phyloP scores from a whole-genome alignment of 2,329 filamentous ascomycete genomes.

The Neophaeococcomyces mojaviensis region DNA sequence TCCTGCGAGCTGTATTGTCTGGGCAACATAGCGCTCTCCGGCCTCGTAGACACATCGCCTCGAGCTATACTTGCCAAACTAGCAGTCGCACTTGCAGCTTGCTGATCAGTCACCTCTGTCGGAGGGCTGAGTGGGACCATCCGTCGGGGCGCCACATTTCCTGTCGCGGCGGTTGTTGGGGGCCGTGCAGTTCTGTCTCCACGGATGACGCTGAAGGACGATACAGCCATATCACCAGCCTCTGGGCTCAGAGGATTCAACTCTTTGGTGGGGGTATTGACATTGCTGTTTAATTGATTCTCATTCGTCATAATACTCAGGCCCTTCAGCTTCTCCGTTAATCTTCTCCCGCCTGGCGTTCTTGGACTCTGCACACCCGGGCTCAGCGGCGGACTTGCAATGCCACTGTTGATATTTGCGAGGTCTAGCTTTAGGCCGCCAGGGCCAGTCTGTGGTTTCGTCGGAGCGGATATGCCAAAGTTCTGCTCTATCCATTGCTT shows the following conservation, averaged over 20 bases:
- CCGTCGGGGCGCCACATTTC: too few relatives aligned
- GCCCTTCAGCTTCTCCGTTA: slow-evolving; percentile 73
- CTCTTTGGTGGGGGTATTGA: slow-evolving; percentile 24
- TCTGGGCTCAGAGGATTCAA: slow-evolving; percentile 54
- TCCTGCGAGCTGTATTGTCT: slow-evolving; percentile 35
- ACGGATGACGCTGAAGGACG: slow-evolving; percentile 54
- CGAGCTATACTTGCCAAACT: slow-evolving; percentile 27
- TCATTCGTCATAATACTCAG: slow-evolving; percentile 69
- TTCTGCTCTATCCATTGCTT: slow-evolving; percentile 78
- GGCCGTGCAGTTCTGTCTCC: slow-evolving; percentile 31
- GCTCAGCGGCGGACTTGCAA: slow-evolving; percentile 38
- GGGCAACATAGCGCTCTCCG: slow-evolving; percentile 24
- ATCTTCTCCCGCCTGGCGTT: slow-evolving; percentile 53
- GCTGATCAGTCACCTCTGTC: slow-evolving; percentile 31
- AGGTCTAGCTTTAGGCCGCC: slow-evolving; percentile 25
- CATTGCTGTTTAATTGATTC: slow-evolving; percentile 46
- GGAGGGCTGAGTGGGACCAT: slow-evolving; percentile 34
- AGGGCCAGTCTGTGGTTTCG: slow-evolving; percentile 25
- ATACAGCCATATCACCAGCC: slow-evolving; percentile 55
- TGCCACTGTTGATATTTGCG: slow-evolving; percentile 22
- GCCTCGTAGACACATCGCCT: slow-evolving; percentile 18
- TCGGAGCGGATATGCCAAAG: slow-evolving; percentile 53
- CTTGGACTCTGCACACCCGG: slow-evolving; percentile 52
- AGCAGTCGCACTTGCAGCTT: slow-evolving; percentile 23
- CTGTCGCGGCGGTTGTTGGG: slow-evolving; percentile 17